phyloP scores from a whole-genome alignment of 768 basidiomycete species.

The Auricularia sp. region DNA sequence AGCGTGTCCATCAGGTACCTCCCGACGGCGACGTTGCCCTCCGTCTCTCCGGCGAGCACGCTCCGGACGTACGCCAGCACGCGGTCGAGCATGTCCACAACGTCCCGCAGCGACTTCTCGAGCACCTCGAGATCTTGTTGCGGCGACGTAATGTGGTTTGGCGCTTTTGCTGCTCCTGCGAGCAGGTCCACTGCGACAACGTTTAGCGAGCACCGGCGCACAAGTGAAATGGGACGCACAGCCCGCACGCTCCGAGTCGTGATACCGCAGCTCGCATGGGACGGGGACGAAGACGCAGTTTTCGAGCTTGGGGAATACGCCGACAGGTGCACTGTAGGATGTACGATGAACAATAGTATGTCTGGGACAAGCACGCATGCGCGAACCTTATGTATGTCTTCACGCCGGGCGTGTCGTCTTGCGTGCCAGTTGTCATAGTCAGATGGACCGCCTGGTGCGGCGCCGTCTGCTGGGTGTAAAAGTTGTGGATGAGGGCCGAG shows the following conservation, averaged over 20 bases:
- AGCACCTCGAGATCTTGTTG: constrained; percentile 64
- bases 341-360: neutral
- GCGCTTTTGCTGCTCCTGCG: constrained; percentile 15
- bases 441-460: constrained; percentile 87
- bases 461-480: constrained; percentile 86
- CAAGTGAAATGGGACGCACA: constrained; percentile 39
- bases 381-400: constrained; percentile 79
- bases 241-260: constrained; percentile 75
- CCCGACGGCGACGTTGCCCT: constrained; percentile 79
- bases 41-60: constrained; percentile 66
- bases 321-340: constrained; percentile 64
- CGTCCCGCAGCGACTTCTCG: constrained; percentile 58
- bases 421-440: constrained; percentile 77
- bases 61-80: constrained; percentile 43
- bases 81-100: constrained; percentile 72
- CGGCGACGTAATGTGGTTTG: constrained; percentile 17
- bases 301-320: constrained; percentile 82
- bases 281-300: constrained; percentile 93
- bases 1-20: constrained; percentile 86
- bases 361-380: no score
- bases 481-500: constrained; percentile 95
- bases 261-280: constrained; percentile 75
- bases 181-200: constrained; percentile 62
- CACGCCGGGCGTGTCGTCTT: constrained; percentile 57
- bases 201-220: constrained; percentile 4